A percentile compares a stretch with the other conserved stretches of the same genome.
These are phyloP conservation scores for Suhomyces taliae DNA, from an alignment of 1,139 yeast genomes.

Conservation along the genomic window DNA sequence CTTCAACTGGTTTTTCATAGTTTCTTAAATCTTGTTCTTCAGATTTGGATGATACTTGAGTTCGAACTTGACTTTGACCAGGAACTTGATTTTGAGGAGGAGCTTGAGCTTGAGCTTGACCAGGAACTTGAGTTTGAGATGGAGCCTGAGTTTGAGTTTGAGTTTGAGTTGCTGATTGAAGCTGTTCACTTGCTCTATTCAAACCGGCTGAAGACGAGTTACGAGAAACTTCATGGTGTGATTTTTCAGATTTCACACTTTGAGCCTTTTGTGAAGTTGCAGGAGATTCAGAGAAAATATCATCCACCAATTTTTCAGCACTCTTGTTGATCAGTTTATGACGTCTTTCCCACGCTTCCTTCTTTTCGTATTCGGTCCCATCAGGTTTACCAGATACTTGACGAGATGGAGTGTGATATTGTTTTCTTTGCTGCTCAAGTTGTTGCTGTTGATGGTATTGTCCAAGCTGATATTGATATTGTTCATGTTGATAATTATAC, in stretches of 20 bases:
- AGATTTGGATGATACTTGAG: background rate
- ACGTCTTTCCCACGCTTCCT: conserved; percentile 41
- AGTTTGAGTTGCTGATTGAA: background rate
- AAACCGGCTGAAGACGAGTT: background rate
- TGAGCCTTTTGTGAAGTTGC: conserved; percentile 2
- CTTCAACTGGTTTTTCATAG: background rate
- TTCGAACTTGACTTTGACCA: too few relatives aligned
- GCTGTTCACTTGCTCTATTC: conserved; percentile 1
- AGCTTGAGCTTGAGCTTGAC: background rate
- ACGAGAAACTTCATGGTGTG: conserved; percentile 2
- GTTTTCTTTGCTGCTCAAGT: conserved; percentile 10
- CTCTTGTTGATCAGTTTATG: conserved; percentile 20
- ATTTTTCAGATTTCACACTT: conserved; percentile 5
- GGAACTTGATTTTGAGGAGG: background rate
- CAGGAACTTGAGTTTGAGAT: background rate
- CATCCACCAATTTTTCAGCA: conserved; percentile 44
- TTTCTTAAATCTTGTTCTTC: background rate
- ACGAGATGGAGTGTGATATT: background rate
- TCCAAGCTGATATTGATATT: conserved; percentile 19
- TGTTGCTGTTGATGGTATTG: conserved; percentile 13
- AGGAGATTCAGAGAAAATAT: conserved; percentile 30
- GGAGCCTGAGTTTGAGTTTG: background rate
- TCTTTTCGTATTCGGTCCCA: conserved; percentile 25
- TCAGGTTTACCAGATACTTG: conserved; percentile 3
- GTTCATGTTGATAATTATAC: conserved; percentile 25